A percentile compares a stretch with the other conserved stretches of the same genome.
phyloP scores from a whole-genome alignment of 805 yeast genomes.

The Komagataella mondaviorum region DNA sequence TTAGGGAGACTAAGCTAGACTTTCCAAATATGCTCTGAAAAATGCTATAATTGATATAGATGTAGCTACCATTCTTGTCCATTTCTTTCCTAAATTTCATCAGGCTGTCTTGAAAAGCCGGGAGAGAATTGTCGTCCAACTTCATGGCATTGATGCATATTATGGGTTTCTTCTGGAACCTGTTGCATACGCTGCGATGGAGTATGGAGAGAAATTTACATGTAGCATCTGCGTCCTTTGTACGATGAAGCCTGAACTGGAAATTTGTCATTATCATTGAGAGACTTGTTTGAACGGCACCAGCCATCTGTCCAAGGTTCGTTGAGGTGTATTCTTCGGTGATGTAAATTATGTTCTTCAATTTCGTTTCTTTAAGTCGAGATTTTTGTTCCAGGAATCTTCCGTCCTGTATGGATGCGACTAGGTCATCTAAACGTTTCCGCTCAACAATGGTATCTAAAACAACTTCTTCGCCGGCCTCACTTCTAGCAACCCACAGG shows the following conservation, averaged over 20 bases:
- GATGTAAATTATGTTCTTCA: slow-evolving; percentile 56
- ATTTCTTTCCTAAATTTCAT: slow-evolving; percentile 30
- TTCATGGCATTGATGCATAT: slow-evolving; percentile 38
- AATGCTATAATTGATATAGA: slow-evolving; percentile 29
- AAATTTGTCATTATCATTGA: slow-evolving; percentile 55
- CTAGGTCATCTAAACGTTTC: slow-evolving; percentile 79
- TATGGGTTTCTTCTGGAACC: slow-evolving; percentile 23
- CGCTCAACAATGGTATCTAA: slow-evolving; percentile 82
- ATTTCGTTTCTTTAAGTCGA: slow-evolving; percentile 56
- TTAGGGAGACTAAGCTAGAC: slow-evolving; percentile 52
- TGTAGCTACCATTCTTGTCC: slow-evolving; percentile 17
- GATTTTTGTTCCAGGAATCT: slow-evolving; percentile 79
- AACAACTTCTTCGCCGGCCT: slow-evolving; percentile 47
- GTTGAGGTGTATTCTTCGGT: slow-evolving; percentile 58
- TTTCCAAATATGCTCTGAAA: slow-evolving; percentile 65
- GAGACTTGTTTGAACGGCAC: slow-evolving; percentile 65
- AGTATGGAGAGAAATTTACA: slow-evolving; percentile 40
- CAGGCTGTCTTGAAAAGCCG: slow-evolving; percentile 29
- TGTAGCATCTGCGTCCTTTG: slow-evolving; percentile 65
- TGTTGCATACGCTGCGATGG: slow-evolving; percentile 27
- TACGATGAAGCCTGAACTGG: slow-evolving; percentile 53
- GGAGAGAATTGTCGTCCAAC: slow-evolving; percentile 27
- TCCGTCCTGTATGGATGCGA: slow-evolving; percentile 74
- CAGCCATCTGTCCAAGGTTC: slow-evolving; percentile 35
- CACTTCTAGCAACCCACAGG: slow-evolving; percentile 72